phyloP scores from a whole-genome alignment of 2,329 filamentous ascomycete genomes.

The Daldinia sp. region DNA sequence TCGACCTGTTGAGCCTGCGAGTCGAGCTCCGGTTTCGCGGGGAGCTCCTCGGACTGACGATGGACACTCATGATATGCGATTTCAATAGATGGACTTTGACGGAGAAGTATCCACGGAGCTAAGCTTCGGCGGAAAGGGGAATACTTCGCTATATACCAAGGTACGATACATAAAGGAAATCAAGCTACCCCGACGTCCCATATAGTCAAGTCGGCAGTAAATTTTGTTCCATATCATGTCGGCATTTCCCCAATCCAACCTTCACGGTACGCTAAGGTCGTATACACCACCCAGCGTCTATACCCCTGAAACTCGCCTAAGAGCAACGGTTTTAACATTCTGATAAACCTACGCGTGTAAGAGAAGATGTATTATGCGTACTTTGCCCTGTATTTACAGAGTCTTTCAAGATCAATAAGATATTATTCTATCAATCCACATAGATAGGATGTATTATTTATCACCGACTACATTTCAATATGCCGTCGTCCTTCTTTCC shows the following conservation, averaged over 20 bases:
- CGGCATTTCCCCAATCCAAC: conserved; percentile 24
- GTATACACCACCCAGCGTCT: conserved; percentile 2
- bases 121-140: neutral
- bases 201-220: conserved; percentile 32
- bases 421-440: neutral
- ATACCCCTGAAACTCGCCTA: conserved; percentile 4
- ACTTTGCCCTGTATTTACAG: neutral
- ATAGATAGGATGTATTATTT: neutral
- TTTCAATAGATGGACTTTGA: neutral
- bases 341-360: no score
- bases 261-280: conserved; percentile 28
- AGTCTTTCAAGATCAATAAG: neutral
- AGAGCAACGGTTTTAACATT: neutral
- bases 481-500: neutral
- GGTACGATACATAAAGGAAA: conserved; percentile 10
- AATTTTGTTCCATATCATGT: conserved; percentile 12
- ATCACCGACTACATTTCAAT: neutral
- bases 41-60: conserved; percentile 34
- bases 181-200: conserved; percentile 33
- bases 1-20: conserved; percentile 31
- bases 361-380: neutral
- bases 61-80: conserved; percentile 24
- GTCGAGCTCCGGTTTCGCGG: conserved; percentile 35
- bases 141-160: conserved; percentile 8
- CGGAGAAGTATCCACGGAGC: conserved; percentile 5